Conservation (phyloP, 23 red algal species). For the Agarophyton chilense region DNA sequence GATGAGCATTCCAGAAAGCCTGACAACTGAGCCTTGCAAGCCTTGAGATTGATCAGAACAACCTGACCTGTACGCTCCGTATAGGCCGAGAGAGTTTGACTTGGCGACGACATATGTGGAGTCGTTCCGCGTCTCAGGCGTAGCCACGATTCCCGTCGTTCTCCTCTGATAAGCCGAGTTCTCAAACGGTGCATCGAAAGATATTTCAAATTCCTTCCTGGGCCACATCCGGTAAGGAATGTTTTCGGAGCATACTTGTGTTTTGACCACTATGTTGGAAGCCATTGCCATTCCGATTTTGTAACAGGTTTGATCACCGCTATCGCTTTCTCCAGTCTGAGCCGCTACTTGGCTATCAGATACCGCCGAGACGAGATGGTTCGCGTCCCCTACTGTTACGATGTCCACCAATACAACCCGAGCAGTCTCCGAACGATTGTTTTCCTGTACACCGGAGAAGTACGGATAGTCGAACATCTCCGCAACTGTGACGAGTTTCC, state of each 20-base stretch:
- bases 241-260: conserved; percentile 28
- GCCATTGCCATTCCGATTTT: conserved; percentile 52
- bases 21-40: background rate
- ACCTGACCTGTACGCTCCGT: conserved; percentile 34
- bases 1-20: conserved; percentile 28
- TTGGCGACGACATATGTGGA: conserved; percentile 31
- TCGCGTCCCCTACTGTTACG: conserved; percentile 18
- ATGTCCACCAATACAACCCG: conserved; percentile 57
- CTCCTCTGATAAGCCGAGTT: conserved; percentile 18
- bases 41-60: conserved; percentile 7
- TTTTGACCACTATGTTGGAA: background rate
- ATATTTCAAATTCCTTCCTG: conserved; percentile 19
- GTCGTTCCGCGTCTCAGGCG: conserved; percentile 45
- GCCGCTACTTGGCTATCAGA: conserved; percentile 18
- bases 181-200: conserved; percentile 21
- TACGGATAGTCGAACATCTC: conserved; percentile 61
- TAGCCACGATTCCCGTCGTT: conserved; percentile 31
- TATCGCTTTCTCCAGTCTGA: conserved; percentile 18
- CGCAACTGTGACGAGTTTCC: conserved; percentile 36
- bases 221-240: conserved; percentile 55
- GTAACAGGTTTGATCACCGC: conserved; percentile 35
- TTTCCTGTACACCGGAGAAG: conserved; percentile 58
- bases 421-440: conserved; percentile 44
- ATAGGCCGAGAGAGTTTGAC: conserved; percentile 54
- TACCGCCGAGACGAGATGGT: conserved; percentile 41